A percentile compares a stretch with the other conserved stretches of the same genome.
These are phyloP conservation scores for Xylariomycetidae sp. DNA, from an alignment of 2,329 filamentous ascomycete species.

Conservation along the genomic window DNA sequence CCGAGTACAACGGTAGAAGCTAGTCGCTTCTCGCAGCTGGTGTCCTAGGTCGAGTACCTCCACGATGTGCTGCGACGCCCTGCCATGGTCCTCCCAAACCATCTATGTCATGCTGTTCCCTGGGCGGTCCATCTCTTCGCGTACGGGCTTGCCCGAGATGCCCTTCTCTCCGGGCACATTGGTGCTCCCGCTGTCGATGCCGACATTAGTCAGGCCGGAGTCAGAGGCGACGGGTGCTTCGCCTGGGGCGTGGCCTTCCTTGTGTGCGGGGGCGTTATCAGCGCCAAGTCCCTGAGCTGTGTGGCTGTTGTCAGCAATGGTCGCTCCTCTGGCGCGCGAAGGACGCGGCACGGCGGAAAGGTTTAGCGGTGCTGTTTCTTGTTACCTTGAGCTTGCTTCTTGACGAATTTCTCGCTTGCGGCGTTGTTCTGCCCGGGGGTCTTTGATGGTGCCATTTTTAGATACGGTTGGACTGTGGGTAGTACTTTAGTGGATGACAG, in stretches of 20 bases:
- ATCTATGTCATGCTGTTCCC: slow-evolving; percentile 20
- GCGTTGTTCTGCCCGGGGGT: slow-evolving; percentile 20
- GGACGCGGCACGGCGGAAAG: no score
- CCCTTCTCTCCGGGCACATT: slow-evolving; percentile 21
- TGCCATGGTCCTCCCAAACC: no score
- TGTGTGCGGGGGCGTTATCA: slow-evolving; percentile 19
- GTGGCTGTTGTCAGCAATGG: slow-evolving; percentile 1
- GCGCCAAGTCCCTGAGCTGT: slow-evolving; percentile 22
- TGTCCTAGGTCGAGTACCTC: no score
- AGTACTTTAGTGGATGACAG: no score
- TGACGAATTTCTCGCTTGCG: slow-evolving; percentile 21
- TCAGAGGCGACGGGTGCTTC: slow-evolving; percentile 21
- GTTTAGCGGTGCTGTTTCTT: no score
- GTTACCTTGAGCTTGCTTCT: slow-evolving; percentile 19
- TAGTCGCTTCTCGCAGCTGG: no score
- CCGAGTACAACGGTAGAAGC: no score
- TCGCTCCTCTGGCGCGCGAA: no score
- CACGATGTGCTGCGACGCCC: no score
- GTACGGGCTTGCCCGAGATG: slow-evolving; percentile 15
- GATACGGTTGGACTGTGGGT: no score
- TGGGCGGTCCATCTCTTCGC: slow-evolving; percentile 13
- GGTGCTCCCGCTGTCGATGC: slow-evolving; percentile 16
- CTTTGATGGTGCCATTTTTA: no score
- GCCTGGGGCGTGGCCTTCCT: slow-evolving; percentile 18
- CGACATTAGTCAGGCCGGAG: slow-evolving; percentile 16